These are phyloP conservation scores for Tarenaya hassleriana DNA, from an alignment of 345 rosid genomes.

Conservation along the genomic window DNA sequence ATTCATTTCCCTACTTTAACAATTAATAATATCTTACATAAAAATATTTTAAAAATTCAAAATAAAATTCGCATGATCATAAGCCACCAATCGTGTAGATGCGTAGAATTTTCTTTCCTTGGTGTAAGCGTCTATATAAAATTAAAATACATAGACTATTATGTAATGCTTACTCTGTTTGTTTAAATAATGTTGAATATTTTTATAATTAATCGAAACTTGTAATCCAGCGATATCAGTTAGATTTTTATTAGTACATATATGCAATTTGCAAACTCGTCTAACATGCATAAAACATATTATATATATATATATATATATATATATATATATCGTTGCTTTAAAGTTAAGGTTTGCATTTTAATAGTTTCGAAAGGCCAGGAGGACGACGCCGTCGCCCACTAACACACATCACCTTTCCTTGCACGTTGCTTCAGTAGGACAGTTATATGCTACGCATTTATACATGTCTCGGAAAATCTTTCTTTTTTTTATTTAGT, in stretches of 20 bases:
- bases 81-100: too few relatives aligned
- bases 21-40: not conserved
- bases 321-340: conserved; percentile 19
- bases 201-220: conserved; percentile 18
- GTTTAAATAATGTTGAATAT: too few relatives aligned
- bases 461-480: too few relatives aligned
- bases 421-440: conserved; percentile 19
- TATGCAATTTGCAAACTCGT: too few relatives aligned
- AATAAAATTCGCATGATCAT: too few relatives aligned
- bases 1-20: conserved; percentile 20
- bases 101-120: not conserved
- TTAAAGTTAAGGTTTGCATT: conserved; percentile 6
- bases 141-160: too few relatives aligned
- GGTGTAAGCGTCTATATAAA: too few relatives aligned
- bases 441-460: conserved; percentile 20
- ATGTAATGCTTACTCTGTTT: too few relatives aligned
- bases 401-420: not conserved
- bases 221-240: conserved; percentile 16
- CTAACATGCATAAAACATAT: too few relatives aligned
- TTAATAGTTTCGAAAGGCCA: not conserved
- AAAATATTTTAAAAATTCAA: conserved; percentile 16
- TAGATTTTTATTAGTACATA: too few relatives aligned
- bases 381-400: too few relatives aligned
- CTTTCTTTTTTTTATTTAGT: too few relatives aligned
- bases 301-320: not conserved